Base-by-base conservation (phyloP, 306 rosid species). In the Pueraria montana region DNA sequence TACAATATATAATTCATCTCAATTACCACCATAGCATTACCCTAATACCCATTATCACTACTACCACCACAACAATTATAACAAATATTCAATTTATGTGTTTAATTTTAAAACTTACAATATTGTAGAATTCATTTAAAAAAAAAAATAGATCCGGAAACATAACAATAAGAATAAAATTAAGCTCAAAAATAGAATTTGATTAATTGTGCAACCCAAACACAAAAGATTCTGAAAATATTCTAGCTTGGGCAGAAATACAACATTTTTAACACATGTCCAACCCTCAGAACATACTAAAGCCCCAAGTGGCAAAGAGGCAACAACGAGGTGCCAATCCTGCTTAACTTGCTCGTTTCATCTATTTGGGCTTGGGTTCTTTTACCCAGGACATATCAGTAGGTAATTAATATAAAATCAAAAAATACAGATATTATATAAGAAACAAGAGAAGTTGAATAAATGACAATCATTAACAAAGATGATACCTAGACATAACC, bases 401-500 rank as follows among this genome's bases (percentile, higher is more conserved):
- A 62, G 18, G 20, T 32, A 7, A 30, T 16, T 7, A 32, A 32
- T 36, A 52, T 1, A 20, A 52, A 18, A 53, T 14, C 4, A 78
- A 11, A 56, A 45, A n/a, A 23, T 0, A 20, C 8, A 73, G 48
- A 23, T 11, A 53, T 14, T 16, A 30, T 11, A 30, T 4, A 68
- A 45, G 2, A 79, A 75, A 79, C 43, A 53, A 71, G 21, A 64
- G 68, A 48, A 30, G 38, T 40, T 52, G 52, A 76, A 80, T 20
- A 53, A 78, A 59, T 70, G 36, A 71, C 7, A 38, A 72, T 67
- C 58, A 55, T 32, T 16, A 42, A 85, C 42, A 73, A 67, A 24
- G 8, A 50, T 40, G 23, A 43, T 91, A 93, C 97, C 97, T 87
- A 95, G 87, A 92, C 94, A 93, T 75, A 95, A 83, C 66, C 99